These are phyloP conservation scores for Bauhinia variegata DNA, from an alignment of 306 rosid species.

Conservation along the genomic window DNA sequence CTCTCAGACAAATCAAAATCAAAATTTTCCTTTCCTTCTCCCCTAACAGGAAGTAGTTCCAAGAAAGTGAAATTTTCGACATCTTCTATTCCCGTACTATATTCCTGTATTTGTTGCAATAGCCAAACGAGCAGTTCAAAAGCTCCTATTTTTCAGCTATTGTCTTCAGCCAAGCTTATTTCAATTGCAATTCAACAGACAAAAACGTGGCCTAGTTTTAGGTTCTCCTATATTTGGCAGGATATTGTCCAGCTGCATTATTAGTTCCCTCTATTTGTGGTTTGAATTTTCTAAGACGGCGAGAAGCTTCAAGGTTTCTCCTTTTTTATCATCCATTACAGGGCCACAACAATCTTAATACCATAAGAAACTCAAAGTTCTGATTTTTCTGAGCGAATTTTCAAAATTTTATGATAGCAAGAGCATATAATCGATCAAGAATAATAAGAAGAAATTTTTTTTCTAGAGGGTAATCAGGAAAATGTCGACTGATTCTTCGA, in stretches of 20 bases:
- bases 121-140: too few species aligned
- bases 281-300: neutral
- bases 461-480: neutral
- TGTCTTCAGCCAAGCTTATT: neutral
- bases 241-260: neutral
- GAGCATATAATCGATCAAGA: too few species aligned
- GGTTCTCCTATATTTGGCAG: neutral
- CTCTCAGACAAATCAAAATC: neutral
- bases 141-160: too few species aligned
- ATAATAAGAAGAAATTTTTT: neutral
- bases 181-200: constrained; percentile 1
- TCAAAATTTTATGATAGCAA: too few species aligned
- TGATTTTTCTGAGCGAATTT: neutral
- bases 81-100: too few species aligned
- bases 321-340: neutral
- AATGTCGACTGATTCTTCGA: constrained; percentile 40
- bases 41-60: neutral
- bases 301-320: neutral
- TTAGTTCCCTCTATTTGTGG: neutral
- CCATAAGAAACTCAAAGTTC: neutral
- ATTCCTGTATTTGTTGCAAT: too few species aligned
- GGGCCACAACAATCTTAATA: neutral
- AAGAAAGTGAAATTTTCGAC: neutral
- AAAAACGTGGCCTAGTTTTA: neutral
- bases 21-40: neutral